A percentile compares a stretch with the other conserved stretches of the same genome.
Conservation (phyloP, 1,139 yeast species). For the Zygosaccharomyces sapae region DNA sequence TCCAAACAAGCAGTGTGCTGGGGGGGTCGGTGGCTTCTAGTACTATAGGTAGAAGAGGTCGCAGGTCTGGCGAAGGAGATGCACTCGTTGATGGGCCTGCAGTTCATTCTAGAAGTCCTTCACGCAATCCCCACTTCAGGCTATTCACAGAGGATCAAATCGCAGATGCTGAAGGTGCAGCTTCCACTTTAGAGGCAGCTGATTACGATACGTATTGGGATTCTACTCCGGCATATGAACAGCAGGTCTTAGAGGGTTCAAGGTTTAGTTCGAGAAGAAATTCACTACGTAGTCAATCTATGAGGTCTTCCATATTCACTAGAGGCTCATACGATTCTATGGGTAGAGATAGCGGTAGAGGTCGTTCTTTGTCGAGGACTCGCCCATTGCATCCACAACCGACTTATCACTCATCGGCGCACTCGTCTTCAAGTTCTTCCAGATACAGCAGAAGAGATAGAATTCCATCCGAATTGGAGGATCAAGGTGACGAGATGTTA, state of each 20-base stretch:
- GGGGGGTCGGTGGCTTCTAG: constrained; percentile 28
- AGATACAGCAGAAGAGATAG: constrained; percentile 44
- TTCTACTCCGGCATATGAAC: constrained; percentile 43
- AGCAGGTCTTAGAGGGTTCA: constrained; percentile 37
- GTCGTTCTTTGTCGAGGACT: constrained; percentile 21
- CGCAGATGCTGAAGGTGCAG: constrained; percentile 72
- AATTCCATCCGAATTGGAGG: constrained; percentile 39
- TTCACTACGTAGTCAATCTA: constrained; percentile 24
- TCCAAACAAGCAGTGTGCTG: constrained; percentile 34
- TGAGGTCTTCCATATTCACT: constrained; percentile 18
- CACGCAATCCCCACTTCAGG: constrained; percentile 47
- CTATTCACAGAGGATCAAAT: constrained; percentile 83
- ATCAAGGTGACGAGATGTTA: constrained; percentile 26
- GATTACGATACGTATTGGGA: constrained; percentile 71
- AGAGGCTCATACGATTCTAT: constrained; percentile 21
- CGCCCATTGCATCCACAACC: constrained; percentile 8
- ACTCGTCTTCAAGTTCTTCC: constrained; percentile 37
- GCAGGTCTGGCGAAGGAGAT: constrained; percentile 28
- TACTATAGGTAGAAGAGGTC: constrained; percentile 33
- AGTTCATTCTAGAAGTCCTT: constrained; percentile 26
- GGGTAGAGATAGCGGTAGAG: constrained; percentile 27
- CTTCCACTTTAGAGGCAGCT: constrained; percentile 61
- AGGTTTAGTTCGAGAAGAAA: constrained; percentile 30
- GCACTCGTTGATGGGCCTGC: constrained; percentile 17
- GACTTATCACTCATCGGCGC: constrained; percentile 25